Percentiles rank a stretch among this genome's conserved stretches.
These are phyloP conservation scores for Sphaceloma murrayae DNA, from an alignment of 2,329 filamentous ascomycete species.

Conservation along the genomic window DNA sequence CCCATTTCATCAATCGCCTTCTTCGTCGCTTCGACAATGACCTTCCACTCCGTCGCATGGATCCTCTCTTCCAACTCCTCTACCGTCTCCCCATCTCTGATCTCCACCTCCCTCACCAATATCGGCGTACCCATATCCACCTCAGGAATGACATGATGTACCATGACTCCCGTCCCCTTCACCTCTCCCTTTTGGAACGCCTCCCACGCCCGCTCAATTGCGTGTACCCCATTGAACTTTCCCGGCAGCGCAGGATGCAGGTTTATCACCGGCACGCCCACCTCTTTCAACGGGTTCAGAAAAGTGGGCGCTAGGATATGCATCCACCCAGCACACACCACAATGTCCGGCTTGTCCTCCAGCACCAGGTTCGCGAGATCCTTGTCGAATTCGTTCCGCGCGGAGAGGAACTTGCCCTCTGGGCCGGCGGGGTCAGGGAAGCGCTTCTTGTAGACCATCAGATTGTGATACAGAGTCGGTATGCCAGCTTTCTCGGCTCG, in stretches of 20 bases:
- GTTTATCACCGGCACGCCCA: constrained; percentile 64
- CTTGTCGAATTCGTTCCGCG: constrained; percentile 61
- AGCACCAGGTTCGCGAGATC: constrained; percentile 63
- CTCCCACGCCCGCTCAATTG: constrained; percentile 67
- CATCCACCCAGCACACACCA: constrained; percentile 83
- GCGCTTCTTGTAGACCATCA: constrained; percentile 64
- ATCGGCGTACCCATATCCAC: constrained; percentile 74
- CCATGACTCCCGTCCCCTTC: constrained; percentile 70
- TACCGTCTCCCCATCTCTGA: constrained; percentile 49
- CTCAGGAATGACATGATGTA: constrained; percentile 66
- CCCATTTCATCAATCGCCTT: constrained; percentile 37
- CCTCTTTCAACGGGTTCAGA: constrained; percentile 55
- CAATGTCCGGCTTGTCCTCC: constrained; percentile 55
- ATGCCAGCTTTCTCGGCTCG: constrained; percentile 54
- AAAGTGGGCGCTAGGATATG: constrained; percentile 65
- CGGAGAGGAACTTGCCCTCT: constrained; percentile 30
- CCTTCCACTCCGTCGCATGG: constrained; percentile 63
- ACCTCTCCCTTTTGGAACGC: constrained; percentile 62
- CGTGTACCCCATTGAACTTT: constrained; percentile 60
- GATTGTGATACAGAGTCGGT: constrained; percentile 71
- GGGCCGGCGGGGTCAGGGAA: constrained; percentile 43
- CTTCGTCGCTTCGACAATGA: constrained; percentile 67
- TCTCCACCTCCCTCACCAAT: constrained; percentile 58
- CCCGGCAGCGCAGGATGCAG: constrained; percentile 68
- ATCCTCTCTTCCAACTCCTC: constrained; percentile 61